A percentile compares a stretch with the other conserved stretches of the same genome.
phyloP scores from a whole-genome alignment of 2,329 filamentous ascomycete species.

The Zasmidium citrigriseum region DNA sequence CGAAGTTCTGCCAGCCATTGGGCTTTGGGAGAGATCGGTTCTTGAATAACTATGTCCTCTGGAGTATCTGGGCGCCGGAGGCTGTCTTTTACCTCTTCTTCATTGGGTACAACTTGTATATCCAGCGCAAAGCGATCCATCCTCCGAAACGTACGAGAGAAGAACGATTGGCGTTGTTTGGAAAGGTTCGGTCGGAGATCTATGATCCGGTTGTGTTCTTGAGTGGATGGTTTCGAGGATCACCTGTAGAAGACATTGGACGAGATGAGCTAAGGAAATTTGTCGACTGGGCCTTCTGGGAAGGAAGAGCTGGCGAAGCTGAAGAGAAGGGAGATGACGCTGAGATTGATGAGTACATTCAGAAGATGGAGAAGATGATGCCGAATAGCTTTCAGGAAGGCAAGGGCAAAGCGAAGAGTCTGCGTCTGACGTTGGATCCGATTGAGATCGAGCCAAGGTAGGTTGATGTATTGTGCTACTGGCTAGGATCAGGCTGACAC shows the following conservation, averaged over 20 bases:
- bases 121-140: slow-evolving; percentile 56
- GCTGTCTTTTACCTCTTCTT: slow-evolving; percentile 57
- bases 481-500: not conserved
- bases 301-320: slow-evolving; percentile 64
- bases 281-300: slow-evolving; percentile 65
- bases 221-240: slow-evolving; percentile 66
- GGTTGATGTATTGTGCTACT: not conserved
- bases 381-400: slow-evolving; percentile 56
- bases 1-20: slow-evolving; percentile 11
- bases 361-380: slow-evolving; percentile 54
- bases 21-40: slow-evolving; percentile 14
- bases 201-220: slow-evolving; percentile 60
- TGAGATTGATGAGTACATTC: slow-evolving; percentile 59
- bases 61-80: slow-evolving; percentile 53
- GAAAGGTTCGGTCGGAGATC: slow-evolving; percentile 57
- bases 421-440: slow-evolving; percentile 67
- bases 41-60: slow-evolving; percentile 32
- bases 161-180: slow-evolving; percentile 58
- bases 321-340: slow-evolving; percentile 54
- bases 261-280: slow-evolving; percentile 71
- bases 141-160: slow-evolving; percentile 48
- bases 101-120: slow-evolving; percentile 52
- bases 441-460: slow-evolving; percentile 51
- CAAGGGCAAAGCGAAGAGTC: slow-evolving; percentile 55
- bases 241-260: slow-evolving; percentile 57